A percentile compares a stretch with the other conserved stretches of the same genome.
These are phyloP conservation scores for Fusarium liriodendri DNA, from an alignment of 2,329 filamentous ascomycete species.

Conservation along the genomic window DNA sequence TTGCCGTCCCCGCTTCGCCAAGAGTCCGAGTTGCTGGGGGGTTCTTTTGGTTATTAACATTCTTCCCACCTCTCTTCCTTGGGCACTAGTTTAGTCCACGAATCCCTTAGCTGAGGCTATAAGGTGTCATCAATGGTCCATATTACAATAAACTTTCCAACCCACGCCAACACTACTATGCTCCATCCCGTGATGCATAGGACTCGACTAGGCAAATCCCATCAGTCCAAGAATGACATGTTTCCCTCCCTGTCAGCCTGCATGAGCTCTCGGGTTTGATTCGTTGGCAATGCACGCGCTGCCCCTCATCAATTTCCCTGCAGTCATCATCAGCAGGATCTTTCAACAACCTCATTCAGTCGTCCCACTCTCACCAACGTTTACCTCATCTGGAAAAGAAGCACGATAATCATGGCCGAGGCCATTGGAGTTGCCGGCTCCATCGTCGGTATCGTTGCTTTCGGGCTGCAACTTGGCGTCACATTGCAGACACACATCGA, in stretches of 20 bases:
- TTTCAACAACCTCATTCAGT: background rate
- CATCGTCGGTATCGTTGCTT: background rate
- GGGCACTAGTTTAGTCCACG: no score
- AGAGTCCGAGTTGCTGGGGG: no score
- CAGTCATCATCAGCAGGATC: background rate
- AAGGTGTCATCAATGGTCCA: no score
- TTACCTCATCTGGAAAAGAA: background rate
- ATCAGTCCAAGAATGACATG: background rate
- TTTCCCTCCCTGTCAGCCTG: background rate
- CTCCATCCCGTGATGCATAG: background rate
- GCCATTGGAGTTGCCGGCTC: conserved; percentile 3
- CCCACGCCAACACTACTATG: no score
- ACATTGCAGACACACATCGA: background rate
- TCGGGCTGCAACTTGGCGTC: background rate
- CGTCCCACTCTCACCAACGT: background rate
- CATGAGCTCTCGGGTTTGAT: background rate
- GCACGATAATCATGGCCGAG: background rate
- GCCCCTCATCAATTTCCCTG: background rate
- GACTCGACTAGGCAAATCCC: background rate
- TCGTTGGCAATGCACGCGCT: background rate
- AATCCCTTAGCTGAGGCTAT: no score
- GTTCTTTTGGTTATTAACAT: no score
- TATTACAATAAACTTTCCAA: no score
- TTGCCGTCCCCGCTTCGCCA: no score
- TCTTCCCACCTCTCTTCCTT: no score